Evolutionary conservation across 106 monocot species (phyloP).

Genomic region (Acorus calamus): DNA sequence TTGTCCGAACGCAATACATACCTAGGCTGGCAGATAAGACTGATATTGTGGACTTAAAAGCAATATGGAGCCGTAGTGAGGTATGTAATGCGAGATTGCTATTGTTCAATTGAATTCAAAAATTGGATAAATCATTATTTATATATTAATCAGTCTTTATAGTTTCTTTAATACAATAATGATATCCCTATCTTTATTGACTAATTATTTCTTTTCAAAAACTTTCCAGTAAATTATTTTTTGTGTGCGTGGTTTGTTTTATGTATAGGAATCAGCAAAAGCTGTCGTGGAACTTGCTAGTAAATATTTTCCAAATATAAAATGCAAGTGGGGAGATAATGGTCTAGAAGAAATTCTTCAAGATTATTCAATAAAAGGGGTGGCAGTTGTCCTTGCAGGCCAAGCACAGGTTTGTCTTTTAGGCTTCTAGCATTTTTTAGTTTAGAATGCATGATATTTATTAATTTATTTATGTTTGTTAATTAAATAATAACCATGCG

Average conservation of each 20-base stretch:
- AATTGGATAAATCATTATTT: no score
- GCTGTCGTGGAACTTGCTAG: constrained; percentile 72
- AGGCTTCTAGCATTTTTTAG: no score
- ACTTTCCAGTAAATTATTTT: background rate
- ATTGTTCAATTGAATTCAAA: background rate
- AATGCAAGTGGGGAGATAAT: constrained; percentile 77
- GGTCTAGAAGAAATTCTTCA: constrained; percentile 78
- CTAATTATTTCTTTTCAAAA: background rate
- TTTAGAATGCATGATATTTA: no score
- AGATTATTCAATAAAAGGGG: constrained; percentile 66
- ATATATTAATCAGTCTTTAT: background rate
- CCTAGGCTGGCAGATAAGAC: constrained; percentile 76
- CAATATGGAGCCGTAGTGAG: constrained; percentile 93
- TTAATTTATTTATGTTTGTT: no score
- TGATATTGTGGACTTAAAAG: constrained; percentile 36
- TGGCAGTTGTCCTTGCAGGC: constrained; percentile 88
- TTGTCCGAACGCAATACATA: constrained; percentile 81
- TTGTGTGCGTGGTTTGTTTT: background rate
- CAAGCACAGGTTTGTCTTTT: constrained; percentile 63
- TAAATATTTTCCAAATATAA: constrained; percentile 64
- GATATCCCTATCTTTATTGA: background rate
- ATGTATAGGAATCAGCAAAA: constrained; percentile 69
- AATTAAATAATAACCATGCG: no score
- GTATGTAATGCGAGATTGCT: constrained; percentile 13
- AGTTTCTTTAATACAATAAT: background rate